A percentile compares a stretch with the other conserved stretches of the same genome.
These are phyloP conservation scores for Xanthoconium purpureum DNA, from an alignment of 768 basidiomycete genomes.

Conservation along the genomic window DNA sequence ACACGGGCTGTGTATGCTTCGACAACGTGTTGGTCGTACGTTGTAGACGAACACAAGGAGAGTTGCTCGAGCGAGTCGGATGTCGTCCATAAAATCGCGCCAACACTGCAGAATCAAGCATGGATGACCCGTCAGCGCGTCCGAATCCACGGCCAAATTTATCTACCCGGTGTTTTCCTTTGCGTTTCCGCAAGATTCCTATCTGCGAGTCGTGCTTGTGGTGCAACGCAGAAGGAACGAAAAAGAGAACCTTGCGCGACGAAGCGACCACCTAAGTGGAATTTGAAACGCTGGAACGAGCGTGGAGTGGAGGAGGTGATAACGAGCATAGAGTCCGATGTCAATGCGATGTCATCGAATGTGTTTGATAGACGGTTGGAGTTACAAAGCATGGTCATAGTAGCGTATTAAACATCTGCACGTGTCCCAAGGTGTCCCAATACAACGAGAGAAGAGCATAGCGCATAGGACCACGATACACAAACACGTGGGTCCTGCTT, in stretches of 20 bases:
- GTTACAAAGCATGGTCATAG: neutral
- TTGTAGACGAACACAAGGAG: neutral
- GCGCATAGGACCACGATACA: neutral
- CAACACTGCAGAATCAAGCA: too few species aligned
- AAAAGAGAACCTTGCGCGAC: neutral
- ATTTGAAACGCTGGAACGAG: slow-evolving; percentile 1
- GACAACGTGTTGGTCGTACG: neutral
- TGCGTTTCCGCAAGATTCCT: neutral
- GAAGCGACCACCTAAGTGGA: neutral
- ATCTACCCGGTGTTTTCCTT: neutral
- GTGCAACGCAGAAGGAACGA: neutral
- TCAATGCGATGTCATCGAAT: neutral
- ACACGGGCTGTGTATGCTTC: neutral
- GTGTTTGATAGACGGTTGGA: neutral
- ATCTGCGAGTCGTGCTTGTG: neutral
- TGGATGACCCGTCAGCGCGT: too few species aligned
- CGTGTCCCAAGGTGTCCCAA: neutral
- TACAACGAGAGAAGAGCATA: neutral
- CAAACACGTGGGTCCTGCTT: neutral
- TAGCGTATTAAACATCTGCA: neutral
- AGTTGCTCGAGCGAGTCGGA: slow-evolving; percentile 6
- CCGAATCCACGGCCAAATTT: neutral
- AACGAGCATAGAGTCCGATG: neutral
- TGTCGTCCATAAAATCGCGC: neutral
- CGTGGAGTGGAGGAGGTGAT: neutral